These are phyloP conservation scores for Pseudoscleropodium purum DNA, from an alignment of 225 moss, liverwort and hornwort genomes.

Conservation along the genomic window DNA sequence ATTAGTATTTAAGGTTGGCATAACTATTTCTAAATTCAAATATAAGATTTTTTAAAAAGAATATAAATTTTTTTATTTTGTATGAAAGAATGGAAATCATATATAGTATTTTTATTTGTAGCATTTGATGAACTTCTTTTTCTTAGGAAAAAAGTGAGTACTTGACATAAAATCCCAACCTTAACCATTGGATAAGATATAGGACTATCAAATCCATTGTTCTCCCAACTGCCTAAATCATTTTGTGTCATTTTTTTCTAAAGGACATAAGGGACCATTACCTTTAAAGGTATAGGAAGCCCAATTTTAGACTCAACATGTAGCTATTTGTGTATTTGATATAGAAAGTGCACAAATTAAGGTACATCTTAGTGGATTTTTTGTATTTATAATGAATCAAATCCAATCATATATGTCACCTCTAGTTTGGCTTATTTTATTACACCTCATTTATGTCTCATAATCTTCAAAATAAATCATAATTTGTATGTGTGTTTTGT, in stretches of 20 bases:
- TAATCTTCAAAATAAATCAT: neutral
- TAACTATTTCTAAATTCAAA: neutral
- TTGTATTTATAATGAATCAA: neutral
- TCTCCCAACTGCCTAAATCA: neutral
- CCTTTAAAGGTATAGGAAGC: too few relatives aligned
- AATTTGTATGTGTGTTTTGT: neutral
- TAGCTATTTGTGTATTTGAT: neutral
- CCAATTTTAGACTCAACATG: neutral
- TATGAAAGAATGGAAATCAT: neutral
- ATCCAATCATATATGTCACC: neutral
- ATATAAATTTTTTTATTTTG: too few relatives aligned
- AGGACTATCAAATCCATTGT: accelerated
- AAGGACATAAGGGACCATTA: accelerated
- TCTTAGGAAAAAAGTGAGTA: neutral
- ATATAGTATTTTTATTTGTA: neutral
- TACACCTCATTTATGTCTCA: neutral
- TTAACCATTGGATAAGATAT: neutral
- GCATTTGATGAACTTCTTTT: accelerated
- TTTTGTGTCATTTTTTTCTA: neutral
- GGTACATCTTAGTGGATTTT: accelerated
- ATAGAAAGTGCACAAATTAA: neutral
- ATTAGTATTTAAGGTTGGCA: neutral
- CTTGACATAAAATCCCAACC: neutral
- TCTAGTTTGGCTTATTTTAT: neutral
- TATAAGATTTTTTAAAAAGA: too few relatives aligned